Percentiles rank a stretch among this genome's conserved stretches.
Conservation (phyloP, 2,329 filamentous ascomycete species). For the Hypomyces rosellus region DNA sequence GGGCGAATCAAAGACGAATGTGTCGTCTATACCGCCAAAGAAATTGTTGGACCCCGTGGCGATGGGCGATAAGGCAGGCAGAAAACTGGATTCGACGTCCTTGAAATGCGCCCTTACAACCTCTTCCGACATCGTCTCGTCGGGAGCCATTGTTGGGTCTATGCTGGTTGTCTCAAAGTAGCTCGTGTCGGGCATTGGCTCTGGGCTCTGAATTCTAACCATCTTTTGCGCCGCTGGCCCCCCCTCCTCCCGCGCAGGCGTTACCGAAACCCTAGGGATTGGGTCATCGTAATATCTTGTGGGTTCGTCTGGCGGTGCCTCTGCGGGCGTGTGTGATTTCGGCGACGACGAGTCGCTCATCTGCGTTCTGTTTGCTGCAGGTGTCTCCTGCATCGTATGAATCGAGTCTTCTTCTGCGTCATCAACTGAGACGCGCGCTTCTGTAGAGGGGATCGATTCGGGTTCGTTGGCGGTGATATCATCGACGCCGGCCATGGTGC, state of each 20-base stretch:
- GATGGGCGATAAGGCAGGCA: conserved; percentile 52
- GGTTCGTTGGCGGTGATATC: conserved; percentile 11
- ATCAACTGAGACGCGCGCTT: conserved; percentile 4
- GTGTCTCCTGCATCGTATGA: neutral
- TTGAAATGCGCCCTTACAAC: conserved; percentile 51
- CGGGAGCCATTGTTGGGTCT: conserved; percentile 26
- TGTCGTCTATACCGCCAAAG: conserved; percentile 46
- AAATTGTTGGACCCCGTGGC: conserved; percentile 36
- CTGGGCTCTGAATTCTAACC: neutral
- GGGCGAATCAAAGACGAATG: conserved; percentile 50
- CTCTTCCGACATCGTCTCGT: conserved; percentile 48
- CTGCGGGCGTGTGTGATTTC: conserved; percentile 2
- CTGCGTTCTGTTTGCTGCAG: neutral
- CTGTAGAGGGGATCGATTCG: conserved; percentile 6
- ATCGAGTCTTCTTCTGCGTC: neutral
- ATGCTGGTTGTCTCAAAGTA: conserved; percentile 36
- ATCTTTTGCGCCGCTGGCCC: conserved; percentile 2
- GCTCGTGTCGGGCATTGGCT: conserved; percentile 24
- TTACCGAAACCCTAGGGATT: conserved; percentile 5
- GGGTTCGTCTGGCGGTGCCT: conserved; percentile 1
- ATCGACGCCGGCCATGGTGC: conserved; percentile 12
- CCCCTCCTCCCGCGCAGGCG: conserved; percentile 1
- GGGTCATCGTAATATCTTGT: conserved; percentile 3
- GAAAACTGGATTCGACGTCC: conserved; percentile 61
- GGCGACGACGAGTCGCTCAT: conserved; percentile 3